Evolutionary conservation across 768 basidiomycete genomes (phyloP), one percentile per base, ranked within the genome.

Genomic region (Cystofilobasidium capitatum): DNA sequence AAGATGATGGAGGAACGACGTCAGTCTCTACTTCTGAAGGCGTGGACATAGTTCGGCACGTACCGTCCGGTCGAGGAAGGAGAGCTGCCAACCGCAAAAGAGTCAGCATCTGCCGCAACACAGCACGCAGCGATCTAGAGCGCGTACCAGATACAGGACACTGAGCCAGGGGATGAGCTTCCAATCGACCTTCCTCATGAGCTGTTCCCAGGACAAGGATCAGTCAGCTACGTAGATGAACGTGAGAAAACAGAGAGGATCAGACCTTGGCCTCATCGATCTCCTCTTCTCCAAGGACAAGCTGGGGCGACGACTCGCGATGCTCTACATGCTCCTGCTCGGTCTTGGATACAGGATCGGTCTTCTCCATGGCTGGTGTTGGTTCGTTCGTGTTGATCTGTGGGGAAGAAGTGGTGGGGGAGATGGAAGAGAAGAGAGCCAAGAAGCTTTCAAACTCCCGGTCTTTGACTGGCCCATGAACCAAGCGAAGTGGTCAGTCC

Each of bases 151-250:
- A 33, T 65, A 65, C 13, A 65, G 42, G 17, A 65, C 65, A 1
- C 42, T 45, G 29, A 66, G 58, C 65, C 65, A 66, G 36, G 65
- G 59, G 2, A 61, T 42, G 29, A 66, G 26, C 6, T 24, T 35
- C 65, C 65, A 65, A n/a, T 66, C 59, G 26, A 61, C 61, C 33
- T 59, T 66, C 20, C 57, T 24, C 12, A 66, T 7, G 3, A 66
- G 35, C 65, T 66, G 58, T 6, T 13, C 24, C 6, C 16, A 24
- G 33, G 22, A 54, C 22, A 37, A 2, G n/a, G 40, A 37, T n/a
- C 37, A 60, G 36, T 24, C 33, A 9, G n/a, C 37, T 20, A 44
- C 4, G 40, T 20, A 37, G 20, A 39, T 9, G 4, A n/a, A 26
- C 37, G 54, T 29, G 39, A 31, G 37, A 51, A 39, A 64, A 39